Evolutionary conservation across 805 yeast genomes (phyloP), one percentile per base, ranked within the genome.

Genomic region (Candida golubevii): DNA sequence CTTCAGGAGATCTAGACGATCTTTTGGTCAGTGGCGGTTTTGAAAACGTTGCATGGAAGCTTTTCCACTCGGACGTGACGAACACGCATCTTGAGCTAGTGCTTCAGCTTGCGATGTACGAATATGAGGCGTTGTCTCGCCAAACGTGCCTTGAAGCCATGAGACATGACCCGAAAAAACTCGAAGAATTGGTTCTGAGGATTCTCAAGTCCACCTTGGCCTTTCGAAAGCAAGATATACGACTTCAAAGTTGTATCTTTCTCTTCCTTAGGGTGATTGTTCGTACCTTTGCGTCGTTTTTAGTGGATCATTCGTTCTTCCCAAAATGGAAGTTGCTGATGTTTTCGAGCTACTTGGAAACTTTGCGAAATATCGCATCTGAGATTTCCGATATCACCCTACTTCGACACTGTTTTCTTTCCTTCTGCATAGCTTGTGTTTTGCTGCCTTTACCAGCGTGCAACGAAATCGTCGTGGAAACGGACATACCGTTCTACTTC

Each of bases 61-160:
- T 58, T 35, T 71, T 72, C 45, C 66, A 67, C 39, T 59, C 58
- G 9, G 75, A 73, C 45, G 60, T 66, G 8, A 59, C 74, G 3
- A 56, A 62, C 36, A 65, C 62, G 26, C 79, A 75, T 50, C 57
- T 75, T 5, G 66, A 67, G 32, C 53, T 66, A 38, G 56, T 73
- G 8, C 58, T 62, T 5, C 38, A 61, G 27, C 29, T 62, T 26
- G 34, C 42, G 15, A 26, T 42, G 8, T 51, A 53, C 29, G 54
- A 50, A 27, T 38, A 33, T 12, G 55, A 49, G 32, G 36, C 32
- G 4, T 35, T 31, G 26, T 28, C 28, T 8, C 10, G 10, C 8
- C 8, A 28, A 26, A 30, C 36, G 8, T 45, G 51, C 32, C 34
- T 59, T 38, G 45, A 46, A 13, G 39, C 34, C 8, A 56, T 55